Base-by-base conservation (phyloP, 2,329 filamentous ascomycete genomes). In the Fusarium oxysporum region DNA sequence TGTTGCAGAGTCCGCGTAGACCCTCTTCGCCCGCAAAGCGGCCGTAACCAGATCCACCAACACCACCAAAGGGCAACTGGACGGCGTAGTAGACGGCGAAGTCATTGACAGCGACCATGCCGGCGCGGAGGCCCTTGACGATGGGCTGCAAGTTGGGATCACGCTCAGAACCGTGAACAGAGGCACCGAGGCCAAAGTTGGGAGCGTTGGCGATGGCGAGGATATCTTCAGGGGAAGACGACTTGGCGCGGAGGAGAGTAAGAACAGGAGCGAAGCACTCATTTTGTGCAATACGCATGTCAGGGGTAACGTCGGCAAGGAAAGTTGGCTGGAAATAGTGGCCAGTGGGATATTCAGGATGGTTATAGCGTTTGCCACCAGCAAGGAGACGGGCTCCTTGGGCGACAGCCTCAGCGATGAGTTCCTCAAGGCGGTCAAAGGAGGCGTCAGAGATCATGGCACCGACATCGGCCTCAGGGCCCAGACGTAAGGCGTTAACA, bases 81-180 rank as follows among this genome's bases (percentile, higher is more conserved):
- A 97, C 95, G 58, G 96, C 94, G 80, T 99, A 99, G 82, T 91
- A 98, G 33, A 91, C 92, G 25, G 92, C 96, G 79, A 99, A 99
- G 84, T 99, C 96, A 81, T 99, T 99, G 75, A 99, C 90, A 30
- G 94, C 91, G 1, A 98, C 93, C 93, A 97, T 98, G 48, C 96
- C 96, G 0, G 93, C 91, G 70, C 92, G 90, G 57, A 98, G 87
- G 30, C 90, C 89, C 25, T 83, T 83, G 3, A 96, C 90, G 33
- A 97, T 90, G 21, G 84, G 84, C 21, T 87, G 82, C 2, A 97
- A 85, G 55, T 90, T 87, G 4, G 86, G 85, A 63, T 89, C 87
- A 33, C 83, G 81, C 67, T 92, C 88, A 56, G 88, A 86, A 38
- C 95, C 96, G 81, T 97, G 98, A 41, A 99, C 93, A 44, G 92